Evolutionary conservation across 768 basidiomycete genomes (phyloP).

Genomic region (Russula virescens): DNA sequence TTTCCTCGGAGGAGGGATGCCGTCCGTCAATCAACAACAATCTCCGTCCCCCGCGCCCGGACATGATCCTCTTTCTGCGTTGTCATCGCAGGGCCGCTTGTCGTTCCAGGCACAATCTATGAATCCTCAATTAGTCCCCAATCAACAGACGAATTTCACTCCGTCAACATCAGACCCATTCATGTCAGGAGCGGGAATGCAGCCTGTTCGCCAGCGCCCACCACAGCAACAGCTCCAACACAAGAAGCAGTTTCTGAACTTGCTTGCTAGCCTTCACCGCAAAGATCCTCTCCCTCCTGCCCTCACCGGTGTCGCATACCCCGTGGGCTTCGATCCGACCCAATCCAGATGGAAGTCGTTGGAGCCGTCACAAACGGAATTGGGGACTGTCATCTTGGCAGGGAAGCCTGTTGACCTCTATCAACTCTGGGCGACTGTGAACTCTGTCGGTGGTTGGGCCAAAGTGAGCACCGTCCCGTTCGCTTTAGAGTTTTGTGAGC

Average conservation of each 20-base stretch:
- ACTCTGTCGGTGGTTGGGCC: slow-evolving; percentile 52
- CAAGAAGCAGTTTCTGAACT: slow-evolving; percentile 52
- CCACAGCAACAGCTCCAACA: slow-evolving; percentile 31
- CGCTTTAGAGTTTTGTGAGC: not conserved
- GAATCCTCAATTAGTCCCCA: slow-evolving; percentile 36
- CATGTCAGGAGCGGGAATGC: slow-evolving; percentile 33
- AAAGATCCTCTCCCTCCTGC: slow-evolving; percentile 68
- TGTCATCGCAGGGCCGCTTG: slow-evolving; percentile 23
- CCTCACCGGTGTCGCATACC: slow-evolving; percentile 55
- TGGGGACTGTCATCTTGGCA: slow-evolving; percentile 60
- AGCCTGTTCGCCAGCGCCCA: slow-evolving; percentile 31
- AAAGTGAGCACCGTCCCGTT: slow-evolving; percentile 41
- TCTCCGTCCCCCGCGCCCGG: slow-evolving; percentile 24
- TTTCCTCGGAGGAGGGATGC: slow-evolving; percentile 50
- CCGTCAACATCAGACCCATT: slow-evolving; percentile 22
- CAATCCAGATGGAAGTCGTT: slow-evolving; percentile 61
- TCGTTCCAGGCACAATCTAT: slow-evolving; percentile 32
- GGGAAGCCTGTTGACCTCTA: slow-evolving; percentile 76
- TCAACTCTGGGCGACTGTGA: slow-evolving; percentile 61
- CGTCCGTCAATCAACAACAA: slow-evolving; percentile 30
- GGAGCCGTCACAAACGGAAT: slow-evolving; percentile 50
- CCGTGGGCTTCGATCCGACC: slow-evolving; percentile 54
- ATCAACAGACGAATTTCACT: slow-evolving; percentile 13
- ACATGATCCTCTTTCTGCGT: slow-evolving; percentile 27
- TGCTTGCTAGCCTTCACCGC: slow-evolving; percentile 58